Evolutionary conservation across 2,329 filamentous ascomycete species (phyloP).

Genomic region (Keithomyces neogunnii): DNA sequence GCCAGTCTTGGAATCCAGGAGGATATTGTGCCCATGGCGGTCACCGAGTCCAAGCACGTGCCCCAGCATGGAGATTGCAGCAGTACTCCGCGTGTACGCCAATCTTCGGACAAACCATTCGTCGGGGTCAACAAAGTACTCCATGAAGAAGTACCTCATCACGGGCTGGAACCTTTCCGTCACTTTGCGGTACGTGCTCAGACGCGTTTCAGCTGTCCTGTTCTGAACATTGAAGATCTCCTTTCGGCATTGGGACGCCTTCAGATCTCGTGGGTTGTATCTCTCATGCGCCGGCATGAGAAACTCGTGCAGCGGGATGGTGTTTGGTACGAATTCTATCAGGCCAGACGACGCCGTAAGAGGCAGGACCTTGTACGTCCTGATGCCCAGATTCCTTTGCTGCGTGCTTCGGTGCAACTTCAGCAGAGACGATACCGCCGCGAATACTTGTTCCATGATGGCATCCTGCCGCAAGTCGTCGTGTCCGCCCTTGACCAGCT

Average conservation of each 20-base stretch:
- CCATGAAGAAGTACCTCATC: constrained; percentile 95
- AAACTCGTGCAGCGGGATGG: constrained; percentile 84
- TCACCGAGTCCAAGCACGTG: constrained; percentile 90
- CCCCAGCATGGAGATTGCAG: constrained; percentile 90
- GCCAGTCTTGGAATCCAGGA: constrained; percentile 80
- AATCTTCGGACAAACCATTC: constrained; percentile 89
- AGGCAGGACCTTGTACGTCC: constrained; percentile 95
- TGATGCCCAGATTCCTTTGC: constrained; percentile 79
- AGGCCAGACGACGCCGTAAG: constrained; percentile 78
- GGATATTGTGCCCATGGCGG: constrained; percentile 92
- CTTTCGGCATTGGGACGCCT: constrained; percentile 66
- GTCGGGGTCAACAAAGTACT: constrained; percentile 86
- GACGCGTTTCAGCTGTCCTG: constrained; percentile 59
- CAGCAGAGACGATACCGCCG: constrained; percentile 84
- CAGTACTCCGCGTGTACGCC: constrained; percentile 87
- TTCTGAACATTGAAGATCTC: constrained; percentile 67
- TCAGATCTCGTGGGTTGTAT: constrained; percentile 80
- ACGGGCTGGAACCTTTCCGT: constrained; percentile 82
- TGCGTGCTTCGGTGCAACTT: constrained; percentile 79
- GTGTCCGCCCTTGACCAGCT: constrained; percentile 90
- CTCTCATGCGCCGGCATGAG: constrained; percentile 81
- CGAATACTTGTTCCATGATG: constrained; percentile 99
- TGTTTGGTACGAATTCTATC: constrained; percentile 95
- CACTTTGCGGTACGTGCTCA: constrained; percentile 69
- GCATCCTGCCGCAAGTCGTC: constrained; percentile 96